phyloP scores from a whole-genome alignment of 2,329 filamentous ascomycete genomes.

The Septoria linicola region DNA sequence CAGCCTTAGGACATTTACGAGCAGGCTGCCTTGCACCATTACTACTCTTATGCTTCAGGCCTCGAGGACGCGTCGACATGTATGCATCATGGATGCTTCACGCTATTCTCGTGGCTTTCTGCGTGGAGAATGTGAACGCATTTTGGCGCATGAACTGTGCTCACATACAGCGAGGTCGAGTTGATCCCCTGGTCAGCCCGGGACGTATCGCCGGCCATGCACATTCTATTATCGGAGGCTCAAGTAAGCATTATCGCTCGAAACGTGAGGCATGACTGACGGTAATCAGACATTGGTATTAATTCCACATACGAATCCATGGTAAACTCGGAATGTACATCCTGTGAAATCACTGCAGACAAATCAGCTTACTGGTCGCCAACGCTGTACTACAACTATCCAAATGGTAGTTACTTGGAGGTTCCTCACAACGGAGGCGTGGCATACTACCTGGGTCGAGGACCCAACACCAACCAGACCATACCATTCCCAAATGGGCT shows the following conservation, averaged over 20 bases:
- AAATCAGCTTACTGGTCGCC: constrained; percentile 43
- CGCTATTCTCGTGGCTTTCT: constrained; percentile 15
- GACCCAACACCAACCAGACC: constrained; percentile 58
- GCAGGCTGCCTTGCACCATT: too few relatives aligned
- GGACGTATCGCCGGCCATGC: constrained; percentile 36
- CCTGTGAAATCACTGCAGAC: constrained; percentile 38
- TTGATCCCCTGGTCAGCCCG: constrained; percentile 40
- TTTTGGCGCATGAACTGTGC: constrained; percentile 41
- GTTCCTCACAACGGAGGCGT: constrained; percentile 65
- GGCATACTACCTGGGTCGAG: constrained; percentile 65
- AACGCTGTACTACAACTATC: constrained; percentile 38
- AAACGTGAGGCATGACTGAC: background rate
- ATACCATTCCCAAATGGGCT: constrained; percentile 67
- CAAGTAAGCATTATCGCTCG: constrained; percentile 28
- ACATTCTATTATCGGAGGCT: constrained; percentile 38
- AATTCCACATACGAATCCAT: constrained; percentile 62
- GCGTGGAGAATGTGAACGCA: constrained; percentile 30
- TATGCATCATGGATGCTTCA: constrained; percentile 2
- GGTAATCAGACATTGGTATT: constrained; percentile 55
- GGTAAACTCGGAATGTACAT: constrained; percentile 55
- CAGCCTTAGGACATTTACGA: background rate
- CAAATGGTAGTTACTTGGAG: constrained; percentile 39
- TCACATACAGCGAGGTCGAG: constrained; percentile 38
- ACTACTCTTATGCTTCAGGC: background rate
- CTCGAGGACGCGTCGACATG: constrained; percentile 16